Percentiles rank a stretch among this genome's conserved stretches.
Evolutionary conservation across 441 rosid genomes (phyloP).

Genomic region (Populus trichocarpa): DNA sequence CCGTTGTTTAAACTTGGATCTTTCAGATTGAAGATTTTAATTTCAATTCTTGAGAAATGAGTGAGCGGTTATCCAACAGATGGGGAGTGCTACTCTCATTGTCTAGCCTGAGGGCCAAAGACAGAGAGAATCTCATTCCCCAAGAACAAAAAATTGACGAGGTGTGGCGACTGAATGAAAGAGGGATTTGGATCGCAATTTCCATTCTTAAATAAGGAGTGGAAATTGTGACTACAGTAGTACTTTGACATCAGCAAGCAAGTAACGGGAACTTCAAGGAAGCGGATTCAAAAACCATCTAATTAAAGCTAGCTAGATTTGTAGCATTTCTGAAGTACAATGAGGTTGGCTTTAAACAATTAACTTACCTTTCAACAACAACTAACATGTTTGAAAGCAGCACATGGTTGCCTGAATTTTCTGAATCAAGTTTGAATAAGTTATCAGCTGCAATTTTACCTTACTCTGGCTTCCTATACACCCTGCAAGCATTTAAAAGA

Average conservation of each 20-base stretch:
- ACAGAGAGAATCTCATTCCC: background rate
- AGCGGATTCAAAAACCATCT: background rate
- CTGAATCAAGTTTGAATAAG: conserved; percentile 72
- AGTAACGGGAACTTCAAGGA: background rate
- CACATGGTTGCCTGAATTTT: conserved; percentile 79
- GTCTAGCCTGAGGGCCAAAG: background rate
- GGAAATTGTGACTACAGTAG: background rate
- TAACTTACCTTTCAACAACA: conserved; percentile 61
- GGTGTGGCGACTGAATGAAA: background rate
- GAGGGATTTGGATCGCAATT: background rate
- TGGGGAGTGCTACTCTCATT: background rate
- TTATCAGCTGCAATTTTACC: conserved; percentile 66
- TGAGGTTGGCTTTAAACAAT: conserved; percentile 5
- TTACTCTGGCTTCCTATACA: conserved; percentile 57
- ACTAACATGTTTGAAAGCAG: conserved; percentile 79
- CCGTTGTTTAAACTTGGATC: background rate
- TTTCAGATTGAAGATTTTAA: background rate
- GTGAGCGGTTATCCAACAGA: background rate
- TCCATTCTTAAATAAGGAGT: background rate
- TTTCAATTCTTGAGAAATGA: background rate
- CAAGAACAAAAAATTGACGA: background rate
- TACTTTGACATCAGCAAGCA: background rate
- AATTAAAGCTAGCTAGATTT: background rate
- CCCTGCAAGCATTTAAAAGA: conserved; percentile 81
- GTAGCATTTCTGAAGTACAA: background rate